Conservation (phyloP, 228 moss, liverwort and hornwort genomes). For the Sphagnum magellanicum region DNA sequence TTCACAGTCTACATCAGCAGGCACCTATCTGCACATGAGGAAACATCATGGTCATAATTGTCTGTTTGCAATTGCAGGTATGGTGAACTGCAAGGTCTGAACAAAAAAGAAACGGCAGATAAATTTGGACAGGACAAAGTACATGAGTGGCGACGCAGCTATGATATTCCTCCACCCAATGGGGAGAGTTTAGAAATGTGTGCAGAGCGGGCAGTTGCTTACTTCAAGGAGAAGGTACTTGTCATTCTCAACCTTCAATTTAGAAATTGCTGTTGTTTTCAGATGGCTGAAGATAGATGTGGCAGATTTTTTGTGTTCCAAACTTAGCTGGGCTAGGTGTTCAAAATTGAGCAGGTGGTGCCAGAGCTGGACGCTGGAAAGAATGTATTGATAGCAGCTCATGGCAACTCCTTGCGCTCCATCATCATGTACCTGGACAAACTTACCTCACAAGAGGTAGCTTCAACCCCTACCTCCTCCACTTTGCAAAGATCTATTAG, state of each 20-base stretch:
- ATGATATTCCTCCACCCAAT: conserved; percentile 84
- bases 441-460: conserved; percentile 75
- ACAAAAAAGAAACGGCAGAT: conserved; percentile 95
- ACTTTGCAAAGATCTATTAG: background rate
- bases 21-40: too few species aligned
- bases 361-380: conserved; percentile 78
- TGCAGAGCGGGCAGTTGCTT: conserved; percentile 87
- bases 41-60: too few species aligned
- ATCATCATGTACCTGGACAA: conserved; percentile 98
- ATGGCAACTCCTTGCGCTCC: conserved; percentile 85
- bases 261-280: too few species aligned
- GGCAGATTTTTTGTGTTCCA: too few species aligned
- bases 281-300: too few species aligned
- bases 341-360: conserved; percentile 44
- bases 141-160: conserved; percentile 83
- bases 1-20: too few species aligned
- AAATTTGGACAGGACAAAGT: conserved; percentile 84
- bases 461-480: background rate
- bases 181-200: conserved; percentile 96
- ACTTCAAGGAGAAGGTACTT: conserved; percentile 64
- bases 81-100: conserved; percentile 89
- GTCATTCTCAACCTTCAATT: too few species aligned
- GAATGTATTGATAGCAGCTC: conserved; percentile 89
- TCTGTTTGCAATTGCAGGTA: conserved; percentile 36
- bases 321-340: too few species aligned